Base-by-base conservation (phyloP, 257 asterid species). In the Forsythia viridissima region DNA sequence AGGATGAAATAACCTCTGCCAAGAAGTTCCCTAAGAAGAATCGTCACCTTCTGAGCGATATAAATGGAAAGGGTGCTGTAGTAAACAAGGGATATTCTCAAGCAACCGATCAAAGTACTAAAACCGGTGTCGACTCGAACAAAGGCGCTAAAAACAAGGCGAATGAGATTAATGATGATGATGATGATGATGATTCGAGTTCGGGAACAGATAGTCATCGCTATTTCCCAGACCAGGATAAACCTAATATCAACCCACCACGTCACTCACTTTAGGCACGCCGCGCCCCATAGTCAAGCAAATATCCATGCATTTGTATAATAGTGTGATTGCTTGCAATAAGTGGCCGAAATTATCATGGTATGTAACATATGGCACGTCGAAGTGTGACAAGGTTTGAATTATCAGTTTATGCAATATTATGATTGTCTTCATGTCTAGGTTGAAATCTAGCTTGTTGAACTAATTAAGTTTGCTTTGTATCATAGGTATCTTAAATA, bases 171-270 rank as follows among this genome's bases (percentile, higher is more conserved):
- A n/a, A n/a, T n/a, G n/a, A n/a, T n/a, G n/a, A n/a, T 21, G 37
- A 15, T 37, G 37, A 41, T 7, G 80, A 76, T 0, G 74, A 70
- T 21, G 42, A 51, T 8, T 8, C 52, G 1, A 75, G 7, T 74
- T 4, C 48, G 59, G 0, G 83, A 57, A 11, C 79, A 74, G 65
- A 75, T 39, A 68, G 65, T 16, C 84, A 81, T 39, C 84, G 59
- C 73, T 76, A 81, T 39, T 59, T 76, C 69, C 80, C 80, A 0
- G 83, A 80, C 72, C 81, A 76, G 59, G 80, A 81, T 4, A 51
- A 15, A 51, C 59, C 59, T 15, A 15, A 5, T 51, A 5, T 3
- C 59, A 51, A 4, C n/a, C 20, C 59, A 13, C 59, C 59, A 18
- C 59, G n/a, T 51, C 59, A 16, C 48, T 2, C 15, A 9, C 48